These are phyloP conservation scores for Ophiostoma fasciatum DNA, from an alignment of 2,329 filamentous ascomycete genomes.

Conservation along the genomic window DNA sequence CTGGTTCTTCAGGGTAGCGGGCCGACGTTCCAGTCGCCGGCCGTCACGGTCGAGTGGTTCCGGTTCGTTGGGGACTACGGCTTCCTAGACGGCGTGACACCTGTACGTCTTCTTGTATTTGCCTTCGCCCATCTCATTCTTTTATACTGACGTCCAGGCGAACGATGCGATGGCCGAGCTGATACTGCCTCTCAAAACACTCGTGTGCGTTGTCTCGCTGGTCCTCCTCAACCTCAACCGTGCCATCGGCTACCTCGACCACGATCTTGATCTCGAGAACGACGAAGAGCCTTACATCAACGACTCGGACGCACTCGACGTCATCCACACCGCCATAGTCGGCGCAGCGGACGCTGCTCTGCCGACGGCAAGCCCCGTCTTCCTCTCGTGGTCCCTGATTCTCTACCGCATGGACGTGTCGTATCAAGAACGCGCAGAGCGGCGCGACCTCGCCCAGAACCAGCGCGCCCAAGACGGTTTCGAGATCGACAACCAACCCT, in stretches of 20 bases:
- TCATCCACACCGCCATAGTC: conserved; percentile 58
- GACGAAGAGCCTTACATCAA: conserved; percentile 48
- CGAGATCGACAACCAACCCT: conserved; percentile 26
- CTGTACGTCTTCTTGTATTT: conserved; percentile 26
- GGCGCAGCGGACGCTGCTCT: conserved; percentile 39
- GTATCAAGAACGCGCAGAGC: conserved; percentile 46
- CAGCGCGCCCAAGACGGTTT: conserved; percentile 44
- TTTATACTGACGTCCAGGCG: conserved; percentile 13
- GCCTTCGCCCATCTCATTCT: neutral
- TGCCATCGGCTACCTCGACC: conserved; percentile 40
- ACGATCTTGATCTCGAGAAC: conserved; percentile 28
- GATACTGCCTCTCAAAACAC: conserved; percentile 49
- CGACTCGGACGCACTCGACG: conserved; percentile 52
- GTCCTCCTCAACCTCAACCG: conserved; percentile 52
- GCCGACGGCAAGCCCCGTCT: conserved; percentile 53
- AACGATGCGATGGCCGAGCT: conserved; percentile 32
- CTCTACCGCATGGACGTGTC: conserved; percentile 53
- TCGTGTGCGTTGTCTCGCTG: conserved; percentile 57
- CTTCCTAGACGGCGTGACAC: conserved; percentile 53
- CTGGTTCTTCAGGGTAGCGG: conserved; percentile 48
- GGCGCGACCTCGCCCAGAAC: conserved; percentile 41
- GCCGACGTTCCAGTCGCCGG: conserved; percentile 38
- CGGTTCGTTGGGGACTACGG: conserved; percentile 49
- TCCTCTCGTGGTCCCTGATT: conserved; percentile 71
- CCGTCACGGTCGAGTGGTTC: conserved; percentile 57